phyloP scores from a whole-genome alignment of 768 basidiomycete genomes.

The Serpula lacrymans region DNA sequence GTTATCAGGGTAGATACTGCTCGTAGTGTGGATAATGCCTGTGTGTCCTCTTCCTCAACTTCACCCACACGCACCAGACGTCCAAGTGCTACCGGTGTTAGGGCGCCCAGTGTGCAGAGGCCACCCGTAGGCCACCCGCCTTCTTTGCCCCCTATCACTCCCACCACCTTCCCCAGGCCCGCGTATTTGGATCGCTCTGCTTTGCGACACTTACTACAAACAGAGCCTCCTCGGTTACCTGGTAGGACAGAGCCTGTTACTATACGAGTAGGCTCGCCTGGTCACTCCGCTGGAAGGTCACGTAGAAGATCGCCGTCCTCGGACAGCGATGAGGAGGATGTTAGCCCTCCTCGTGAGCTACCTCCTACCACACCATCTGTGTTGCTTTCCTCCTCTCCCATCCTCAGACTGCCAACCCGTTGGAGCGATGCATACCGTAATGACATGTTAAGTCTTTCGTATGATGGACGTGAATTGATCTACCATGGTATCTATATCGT shows the following conservation, averaged over 20 bases:
- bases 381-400: constrained; percentile 26
- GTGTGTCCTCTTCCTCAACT: constrained; percentile 38
- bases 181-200: constrained; percentile 76
- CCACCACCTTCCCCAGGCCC: constrained; percentile 57
- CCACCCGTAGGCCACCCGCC: constrained; percentile 28
- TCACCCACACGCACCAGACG: constrained; percentile 49
- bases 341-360: constrained; percentile 45
- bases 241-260: constrained; percentile 33
- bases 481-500: constrained; percentile 52
- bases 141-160: constrained; percentile 27
- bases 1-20: constrained; percentile 57
- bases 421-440: constrained; percentile 75
- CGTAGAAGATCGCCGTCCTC: constrained; percentile 37
- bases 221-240: constrained; percentile 37
- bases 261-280: constrained; percentile 18
- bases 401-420: constrained; percentile 65
- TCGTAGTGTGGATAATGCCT: constrained; percentile 40
- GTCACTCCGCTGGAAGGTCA: constrained; percentile 13
- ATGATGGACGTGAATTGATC: constrained; percentile 70
- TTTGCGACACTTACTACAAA: constrained; percentile 65
- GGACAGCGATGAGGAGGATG: constrained; percentile 71
- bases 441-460: constrained; percentile 54
- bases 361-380: constrained; percentile 21
- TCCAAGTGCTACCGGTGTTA: constrained; percentile 35
- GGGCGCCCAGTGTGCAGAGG: constrained; percentile 18